Conservation (phyloP, 2,329 filamentous ascomycete genomes). For the Aspergillus luchuensis region DNA sequence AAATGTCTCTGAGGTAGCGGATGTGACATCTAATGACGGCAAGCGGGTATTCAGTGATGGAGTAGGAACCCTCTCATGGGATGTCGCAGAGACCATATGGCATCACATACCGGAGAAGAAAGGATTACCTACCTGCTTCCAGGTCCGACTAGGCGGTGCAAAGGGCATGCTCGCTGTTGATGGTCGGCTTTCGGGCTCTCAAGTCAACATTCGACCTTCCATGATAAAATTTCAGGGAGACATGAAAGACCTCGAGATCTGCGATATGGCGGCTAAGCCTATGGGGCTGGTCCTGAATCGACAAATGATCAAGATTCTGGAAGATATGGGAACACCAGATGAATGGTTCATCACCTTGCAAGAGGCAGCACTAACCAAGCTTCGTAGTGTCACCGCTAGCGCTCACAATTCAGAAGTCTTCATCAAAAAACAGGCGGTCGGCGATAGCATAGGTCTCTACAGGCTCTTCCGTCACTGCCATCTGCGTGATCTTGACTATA, state of each 20-base stretch:
- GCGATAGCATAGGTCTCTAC: conserved; percentile 61
- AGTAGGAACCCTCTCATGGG: conserved; percentile 69
- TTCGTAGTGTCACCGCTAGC: conserved; percentile 62
- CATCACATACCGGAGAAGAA: conserved; percentile 51
- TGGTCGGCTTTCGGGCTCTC: conserved; percentile 57
- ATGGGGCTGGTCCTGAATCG: conserved; percentile 73
- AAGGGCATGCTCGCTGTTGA: conserved; percentile 81
- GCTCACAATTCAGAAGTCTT: conserved; percentile 67
- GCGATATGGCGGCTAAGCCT: conserved; percentile 65
- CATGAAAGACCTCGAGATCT: conserved; percentile 22
- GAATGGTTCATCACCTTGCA: conserved; percentile 68
- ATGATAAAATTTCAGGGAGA: conserved; percentile 82
- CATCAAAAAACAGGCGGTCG: conserved; percentile 63
- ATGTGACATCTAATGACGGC: conserved; percentile 36
- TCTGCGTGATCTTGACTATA: conserved; percentile 64
- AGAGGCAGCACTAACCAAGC: conserved; percentile 58
- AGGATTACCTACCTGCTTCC: conserved; percentile 64
- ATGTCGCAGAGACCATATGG: conserved; percentile 62
- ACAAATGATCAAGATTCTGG: conserved; percentile 81
- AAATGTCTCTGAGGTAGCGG: conserved; percentile 24
- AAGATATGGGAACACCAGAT: conserved; percentile 67
- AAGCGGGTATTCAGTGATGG: conserved; percentile 74
- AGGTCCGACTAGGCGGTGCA: conserved; percentile 71
- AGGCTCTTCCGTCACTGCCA: conserved; percentile 62
- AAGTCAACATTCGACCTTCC: conserved; percentile 66